phyloP scores from a whole-genome alignment of 106 monocot species.

The Phalaenopsis aphrodite region DNA sequence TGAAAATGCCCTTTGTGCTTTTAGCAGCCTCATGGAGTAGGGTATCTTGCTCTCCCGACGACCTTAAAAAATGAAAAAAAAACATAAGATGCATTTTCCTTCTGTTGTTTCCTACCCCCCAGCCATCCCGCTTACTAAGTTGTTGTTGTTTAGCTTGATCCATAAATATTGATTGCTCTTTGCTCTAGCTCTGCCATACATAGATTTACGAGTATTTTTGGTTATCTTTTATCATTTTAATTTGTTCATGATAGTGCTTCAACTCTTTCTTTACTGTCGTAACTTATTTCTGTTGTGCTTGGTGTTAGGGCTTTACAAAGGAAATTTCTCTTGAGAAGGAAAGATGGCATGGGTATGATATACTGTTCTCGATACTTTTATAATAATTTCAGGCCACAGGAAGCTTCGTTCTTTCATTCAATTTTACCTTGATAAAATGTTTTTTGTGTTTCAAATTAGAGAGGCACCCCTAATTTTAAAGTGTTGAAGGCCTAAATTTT shows the following conservation, averaged over 20 bases:
- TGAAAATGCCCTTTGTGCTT: no score
- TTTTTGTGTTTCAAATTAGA: background rate
- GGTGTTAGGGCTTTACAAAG: slow-evolving; percentile 89
- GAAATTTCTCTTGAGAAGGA: slow-evolving; percentile 92
- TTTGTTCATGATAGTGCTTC: background rate
- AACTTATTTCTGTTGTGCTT: slow-evolving; percentile 5
- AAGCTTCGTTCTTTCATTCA: background rate
- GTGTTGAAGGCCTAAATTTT: no score
- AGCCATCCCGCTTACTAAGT: background rate
- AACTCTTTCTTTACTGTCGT: background rate
- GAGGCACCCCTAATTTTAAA: background rate
- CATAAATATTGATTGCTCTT: background rate
- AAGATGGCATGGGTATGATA: slow-evolving; percentile 94
- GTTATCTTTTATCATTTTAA: background rate
- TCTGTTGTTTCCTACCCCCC: background rate
- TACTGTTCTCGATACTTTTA: background rate
- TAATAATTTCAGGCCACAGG: background rate
- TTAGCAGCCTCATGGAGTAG: no score
- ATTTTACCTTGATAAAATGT: background rate
- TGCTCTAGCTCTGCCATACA: background rate
- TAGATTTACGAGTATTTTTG: background rate
- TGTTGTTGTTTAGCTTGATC: background rate
- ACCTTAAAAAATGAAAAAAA: no score
- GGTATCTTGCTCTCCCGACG: no score
- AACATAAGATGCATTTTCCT: background rate